Evolutionary conservation across 148 eudicot genomes (phyloP).

Genomic region (Cornus kousa): DNA sequence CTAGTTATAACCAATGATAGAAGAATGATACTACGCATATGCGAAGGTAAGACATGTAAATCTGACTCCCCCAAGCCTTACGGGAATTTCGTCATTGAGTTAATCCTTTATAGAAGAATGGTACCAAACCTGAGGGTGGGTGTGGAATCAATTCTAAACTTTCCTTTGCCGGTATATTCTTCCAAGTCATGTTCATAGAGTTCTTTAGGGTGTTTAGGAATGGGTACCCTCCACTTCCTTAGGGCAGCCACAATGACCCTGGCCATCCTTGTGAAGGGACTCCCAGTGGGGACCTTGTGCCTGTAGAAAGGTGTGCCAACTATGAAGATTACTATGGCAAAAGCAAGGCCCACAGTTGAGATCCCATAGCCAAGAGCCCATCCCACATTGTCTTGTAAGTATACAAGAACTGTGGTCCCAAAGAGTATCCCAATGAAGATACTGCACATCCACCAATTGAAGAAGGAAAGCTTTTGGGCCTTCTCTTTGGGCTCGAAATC

Average conservation of each 20-base stretch:
- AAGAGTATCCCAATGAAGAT: neutral
- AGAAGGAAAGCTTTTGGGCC: slow-evolving; percentile 6
- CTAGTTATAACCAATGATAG: no score
- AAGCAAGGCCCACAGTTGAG: neutral
- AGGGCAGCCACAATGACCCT: neutral
- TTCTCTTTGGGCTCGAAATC: neutral
- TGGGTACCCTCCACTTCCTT: neutral
- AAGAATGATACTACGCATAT: no score
- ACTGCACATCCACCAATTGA: neutral
- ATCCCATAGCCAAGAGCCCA: neutral
- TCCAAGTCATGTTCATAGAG: neutral
- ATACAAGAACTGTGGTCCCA: neutral
- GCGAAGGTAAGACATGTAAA: no score
- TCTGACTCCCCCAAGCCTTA: no score
- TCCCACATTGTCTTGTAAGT: slow-evolving; percentile 3
- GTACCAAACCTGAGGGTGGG: neutral
- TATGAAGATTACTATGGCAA: neutral
- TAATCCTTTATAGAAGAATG: no score
- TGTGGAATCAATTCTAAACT: neutral
- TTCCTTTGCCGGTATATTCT: neutral
- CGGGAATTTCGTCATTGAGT: no score
- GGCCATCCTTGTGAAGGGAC: slow-evolving; percentile 4
- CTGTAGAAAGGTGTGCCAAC: neutral
- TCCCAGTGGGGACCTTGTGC: neutral
- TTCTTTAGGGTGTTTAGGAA: neutral